Conservation (phyloP, 345 rosid species). For the Linum tenue region DNA sequence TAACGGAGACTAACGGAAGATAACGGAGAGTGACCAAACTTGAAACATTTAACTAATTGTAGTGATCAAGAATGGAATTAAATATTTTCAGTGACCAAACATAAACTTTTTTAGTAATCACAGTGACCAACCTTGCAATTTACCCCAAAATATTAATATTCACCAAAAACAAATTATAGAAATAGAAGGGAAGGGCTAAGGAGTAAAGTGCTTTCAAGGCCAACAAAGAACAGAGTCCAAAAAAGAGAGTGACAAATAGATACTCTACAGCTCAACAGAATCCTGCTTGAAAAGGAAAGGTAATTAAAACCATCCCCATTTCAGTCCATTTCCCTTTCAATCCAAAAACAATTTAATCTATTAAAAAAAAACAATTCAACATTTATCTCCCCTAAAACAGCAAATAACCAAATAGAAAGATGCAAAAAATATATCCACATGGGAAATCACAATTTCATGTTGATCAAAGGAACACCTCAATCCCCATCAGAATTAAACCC, state of each 20-base stretch:
- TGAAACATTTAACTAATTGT: no score
- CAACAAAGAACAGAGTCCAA: not conserved
- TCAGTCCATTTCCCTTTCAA: not conserved
- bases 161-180: not conserved
- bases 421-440: slow-evolving; percentile 2
- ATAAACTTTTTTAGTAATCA: no score
- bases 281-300: slow-evolving; percentile 18
- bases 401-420: slow-evolving; percentile 18
- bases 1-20: no score
- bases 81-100: no score
- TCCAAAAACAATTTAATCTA: not conserved
- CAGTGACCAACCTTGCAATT: no score
- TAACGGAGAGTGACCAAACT: no score
- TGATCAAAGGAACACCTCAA: not conserved
- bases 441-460: slow-evolving; percentile 10
- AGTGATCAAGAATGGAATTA: no score
- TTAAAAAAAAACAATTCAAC: no score
- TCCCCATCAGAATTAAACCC: no score
- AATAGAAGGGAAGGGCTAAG: no score
- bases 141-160: no score
- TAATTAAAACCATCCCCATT: not conserved
- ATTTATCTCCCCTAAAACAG: slow-evolving; percentile 5
- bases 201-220: no score
- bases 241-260: slow-evolving; percentile 7
- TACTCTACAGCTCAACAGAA: slow-evolving; percentile 14